phyloP scores from a whole-genome alignment of 129 eudicot genomes.

The Lactuca sativa region DNA sequence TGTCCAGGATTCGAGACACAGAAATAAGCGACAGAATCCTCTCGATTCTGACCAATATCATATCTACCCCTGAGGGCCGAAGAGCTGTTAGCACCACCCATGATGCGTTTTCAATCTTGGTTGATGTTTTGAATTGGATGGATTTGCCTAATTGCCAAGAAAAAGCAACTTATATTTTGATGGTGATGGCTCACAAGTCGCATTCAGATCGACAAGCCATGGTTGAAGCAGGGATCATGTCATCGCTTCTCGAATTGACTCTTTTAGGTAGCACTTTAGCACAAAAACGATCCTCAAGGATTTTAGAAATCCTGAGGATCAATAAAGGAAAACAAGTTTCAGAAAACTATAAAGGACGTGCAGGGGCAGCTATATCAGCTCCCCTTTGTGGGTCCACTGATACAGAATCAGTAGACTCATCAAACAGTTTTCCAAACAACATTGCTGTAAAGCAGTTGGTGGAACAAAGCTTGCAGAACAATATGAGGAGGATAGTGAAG shows the following conservation, averaged over 20 bases:
- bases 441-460: slow-evolving; percentile 79
- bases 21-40: slow-evolving; percentile 70
- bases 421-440: slow-evolving; percentile 28
- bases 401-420: slow-evolving; percentile 18
- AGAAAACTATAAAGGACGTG: slow-evolving; percentile 27
- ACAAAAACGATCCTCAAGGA: slow-evolving; percentile 84
- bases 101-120: slow-evolving; percentile 49
- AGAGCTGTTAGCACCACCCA: slow-evolving; percentile 40
- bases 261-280: slow-evolving; percentile 87
- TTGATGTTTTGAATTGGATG: slow-evolving; percentile 77
- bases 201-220: slow-evolving; percentile 69
- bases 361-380: slow-evolving; percentile 53
- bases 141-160: slow-evolving; percentile 89
- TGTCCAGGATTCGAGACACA: slow-evolving; percentile 54
- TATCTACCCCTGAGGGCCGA: slow-evolving; percentile 67
- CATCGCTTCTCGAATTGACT: slow-evolving; percentile 76
- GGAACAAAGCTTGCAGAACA: slow-evolving; percentile 80
- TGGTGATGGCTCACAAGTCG: slow-evolving; percentile 95
- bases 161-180: slow-evolving; percentile 65
- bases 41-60: slow-evolving; percentile 60
- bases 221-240: slow-evolving; percentile 77
- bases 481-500: slow-evolving; percentile 80
- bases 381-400: slow-evolving; percentile 54
- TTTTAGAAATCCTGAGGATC: slow-evolving; percentile 64
- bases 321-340: slow-evolving; percentile 83